Base-by-base conservation (phyloP, 2,329 filamentous ascomycete genomes). In the Trichoderma pleuroti region DNA sequence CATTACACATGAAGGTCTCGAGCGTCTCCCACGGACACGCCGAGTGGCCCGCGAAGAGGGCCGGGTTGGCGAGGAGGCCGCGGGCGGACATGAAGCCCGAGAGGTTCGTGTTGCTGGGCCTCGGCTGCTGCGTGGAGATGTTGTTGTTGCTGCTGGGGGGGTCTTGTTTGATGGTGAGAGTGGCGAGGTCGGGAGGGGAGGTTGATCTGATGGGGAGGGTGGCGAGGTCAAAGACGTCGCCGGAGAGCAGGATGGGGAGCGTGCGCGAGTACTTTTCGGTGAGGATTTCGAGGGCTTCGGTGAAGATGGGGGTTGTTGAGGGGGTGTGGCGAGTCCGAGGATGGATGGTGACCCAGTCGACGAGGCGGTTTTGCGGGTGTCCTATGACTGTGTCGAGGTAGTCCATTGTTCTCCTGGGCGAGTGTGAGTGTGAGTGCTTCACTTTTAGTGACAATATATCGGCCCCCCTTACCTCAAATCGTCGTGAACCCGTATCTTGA, bases 331-430 rank as follows among this genome's bases (percentile, higher is more conserved):
- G 83, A 59, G 86, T 88, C n/a, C 91, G 85, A 4, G 90, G 90
- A 78, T 92, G 91, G 69, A 92, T 89, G 46, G 90, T 92, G 68
- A 92, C 82, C 82, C 89, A 92, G 82, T 92, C 90, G 65, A 91
- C 85, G 34, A 86, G 83, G 11, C 86, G 81, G 72, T 83, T 77
- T 36, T 83, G 80, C 5, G 82, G 78, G 71, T 88, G 85, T 1
- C 84, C 85, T 60, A 92, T 82, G 10, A 92, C 87, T 0, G 86
- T 87, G 68, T 86, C 84, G 67, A 93, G 83, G 75, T 90, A 92
- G 75, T 89, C 86, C 68, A 90, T 83, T 5, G 87, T 88, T 78
- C 81, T 84, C 60, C 84, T 86, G 65, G 3, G 21, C 36, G 46
- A 54, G 46, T n/a, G 28, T 56, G 21, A n/a, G 46, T 65, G 10